Evolutionary conservation across 768 basidiomycete species (phyloP).

Genomic region (Termitomyces titanicus): DNA sequence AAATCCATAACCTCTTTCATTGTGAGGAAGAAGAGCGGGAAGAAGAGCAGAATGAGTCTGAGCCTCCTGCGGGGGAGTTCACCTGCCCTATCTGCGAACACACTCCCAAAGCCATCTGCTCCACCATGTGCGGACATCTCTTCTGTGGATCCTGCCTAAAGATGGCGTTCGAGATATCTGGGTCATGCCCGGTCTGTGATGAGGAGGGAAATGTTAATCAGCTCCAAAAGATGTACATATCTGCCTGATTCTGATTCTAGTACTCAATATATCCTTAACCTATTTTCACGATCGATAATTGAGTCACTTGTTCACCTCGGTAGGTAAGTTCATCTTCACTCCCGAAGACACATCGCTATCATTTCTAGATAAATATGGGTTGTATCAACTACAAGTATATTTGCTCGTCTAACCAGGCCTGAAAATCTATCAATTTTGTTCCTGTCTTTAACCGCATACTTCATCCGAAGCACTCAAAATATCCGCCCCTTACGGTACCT

Average conservation of each 20-base stretch:
- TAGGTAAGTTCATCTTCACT: too few relatives aligned
- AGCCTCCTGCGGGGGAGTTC: neutral
- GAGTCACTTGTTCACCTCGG: too few relatives aligned
- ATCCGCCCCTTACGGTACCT: neutral
- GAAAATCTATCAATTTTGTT: too few relatives aligned
- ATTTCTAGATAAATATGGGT: too few relatives aligned
- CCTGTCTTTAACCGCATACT: neutral
- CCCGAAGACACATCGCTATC: too few relatives aligned
- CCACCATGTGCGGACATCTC: slow-evolving; percentile 9
- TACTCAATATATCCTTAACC: neutral
- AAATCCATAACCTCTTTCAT: neutral
- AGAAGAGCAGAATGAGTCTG: slow-evolving; percentile 7
- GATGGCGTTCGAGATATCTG: slow-evolving; percentile 6
- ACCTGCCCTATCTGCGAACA: slow-evolving; percentile 8
- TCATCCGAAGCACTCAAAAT: neutral
- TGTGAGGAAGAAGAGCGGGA: neutral
- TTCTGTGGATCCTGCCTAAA: slow-evolving; percentile 11
- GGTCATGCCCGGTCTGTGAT: slow-evolving; percentile 11
- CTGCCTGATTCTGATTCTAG: neutral
- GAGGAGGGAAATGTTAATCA: slow-evolving; percentile 5
- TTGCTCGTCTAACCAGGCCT: too few relatives aligned
- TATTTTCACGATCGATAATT: too few relatives aligned
- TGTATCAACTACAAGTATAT: too few relatives aligned
- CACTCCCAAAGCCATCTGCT: neutral
- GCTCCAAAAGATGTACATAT: slow-evolving; percentile 11